Percentiles rank a stretch among this genome's conserved stretches.
These are phyloP conservation scores for Talaromyces borbonicus DNA, from an alignment of 495 filamentous ascomycete genomes.

Conservation along the genomic window DNA sequence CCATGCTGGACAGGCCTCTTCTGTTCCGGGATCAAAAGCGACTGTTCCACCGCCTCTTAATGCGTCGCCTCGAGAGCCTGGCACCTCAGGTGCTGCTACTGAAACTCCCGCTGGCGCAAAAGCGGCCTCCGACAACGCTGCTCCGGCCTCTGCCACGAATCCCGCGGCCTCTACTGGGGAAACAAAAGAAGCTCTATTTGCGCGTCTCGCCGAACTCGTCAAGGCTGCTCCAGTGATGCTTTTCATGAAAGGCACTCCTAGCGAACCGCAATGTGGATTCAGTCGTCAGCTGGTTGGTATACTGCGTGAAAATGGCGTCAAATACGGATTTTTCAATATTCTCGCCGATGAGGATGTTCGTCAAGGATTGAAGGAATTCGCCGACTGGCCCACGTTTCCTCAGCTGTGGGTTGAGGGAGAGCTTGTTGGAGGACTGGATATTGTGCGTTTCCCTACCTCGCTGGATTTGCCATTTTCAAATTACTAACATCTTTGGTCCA, in stretches of 20 bases:
- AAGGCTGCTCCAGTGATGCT: constrained; percentile 96
- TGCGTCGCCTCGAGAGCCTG: constrained; percentile 34
- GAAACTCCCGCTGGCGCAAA: constrained; percentile 34
- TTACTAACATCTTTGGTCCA: constrained; percentile 10
- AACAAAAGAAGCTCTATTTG: constrained; percentile 67
- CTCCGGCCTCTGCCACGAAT: constrained; percentile 32
- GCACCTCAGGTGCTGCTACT: constrained; percentile 21
- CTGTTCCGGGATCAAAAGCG: constrained; percentile 20
- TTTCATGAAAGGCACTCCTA: constrained; percentile 79
- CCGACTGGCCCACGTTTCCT: constrained; percentile 95
- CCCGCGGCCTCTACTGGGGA: constrained; percentile 39
- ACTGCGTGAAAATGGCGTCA: constrained; percentile 75
- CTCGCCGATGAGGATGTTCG: constrained; percentile 95
- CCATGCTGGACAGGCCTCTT: constrained; percentile 44
- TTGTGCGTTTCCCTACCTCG: constrained; percentile 51
- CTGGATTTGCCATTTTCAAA: not conserved
- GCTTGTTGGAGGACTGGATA: constrained; percentile 88
- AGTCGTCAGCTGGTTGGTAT: constrained; percentile 79
- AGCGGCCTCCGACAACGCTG: constrained; percentile 34
- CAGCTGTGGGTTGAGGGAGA: constrained; percentile 79
- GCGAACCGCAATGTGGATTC: constrained; percentile 88
- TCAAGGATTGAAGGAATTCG: constrained; percentile 88
- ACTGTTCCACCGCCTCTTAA: constrained; percentile 45
- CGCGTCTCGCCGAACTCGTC: constrained; percentile 67
- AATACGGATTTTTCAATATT: constrained; percentile 99